phyloP scores from a whole-genome alignment of 108 stramenopile species.

The Skeletonema potamos region DNA sequence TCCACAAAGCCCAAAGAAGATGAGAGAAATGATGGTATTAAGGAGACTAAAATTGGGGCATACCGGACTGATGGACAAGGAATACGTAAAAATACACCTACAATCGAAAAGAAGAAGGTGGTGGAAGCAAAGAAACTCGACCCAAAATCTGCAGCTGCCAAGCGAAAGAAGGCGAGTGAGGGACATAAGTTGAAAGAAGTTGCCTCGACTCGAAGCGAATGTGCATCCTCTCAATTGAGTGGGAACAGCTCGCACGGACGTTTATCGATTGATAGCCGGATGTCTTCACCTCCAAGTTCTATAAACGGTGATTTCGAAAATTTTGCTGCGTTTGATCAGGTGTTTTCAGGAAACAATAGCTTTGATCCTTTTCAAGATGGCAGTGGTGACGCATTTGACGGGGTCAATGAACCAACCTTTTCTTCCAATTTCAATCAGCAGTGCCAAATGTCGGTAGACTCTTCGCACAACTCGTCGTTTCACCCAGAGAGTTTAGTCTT shows the following conservation, averaged over 20 bases:
- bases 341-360: slow-evolving; percentile 19
- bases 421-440: slow-evolving; percentile 12
- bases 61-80: slow-evolving; percentile 85
- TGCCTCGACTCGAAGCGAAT: slow-evolving; percentile 15
- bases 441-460: slow-evolving; percentile 12
- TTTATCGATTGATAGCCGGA: slow-evolving; percentile 8
- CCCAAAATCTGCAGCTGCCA: slow-evolving; percentile 81
- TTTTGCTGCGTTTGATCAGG: slow-evolving; percentile 38
- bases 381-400: not conserved
- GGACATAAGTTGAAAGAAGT: slow-evolving; percentile 15
- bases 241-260: not conserved
- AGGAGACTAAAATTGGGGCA: slow-evolving; percentile 50
- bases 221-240: slow-evolving; percentile 4
- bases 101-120: slow-evolving; percentile 24
- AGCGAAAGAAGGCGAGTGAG: slow-evolving; percentile 56
- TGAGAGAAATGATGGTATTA: slow-evolving; percentile 27
- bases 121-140: slow-evolving; percentile 73
- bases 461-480: not conserved
- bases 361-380: slow-evolving; percentile 30
- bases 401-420: not conserved
- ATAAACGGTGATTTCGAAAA: slow-evolving; percentile 1
- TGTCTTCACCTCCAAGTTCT: not conserved
- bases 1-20: slow-evolving; percentile 31
- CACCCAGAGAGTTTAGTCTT: not conserved
- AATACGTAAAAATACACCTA: slow-evolving; percentile 12